phyloP scores from a whole-genome alignment of 768 basidiomycete genomes.

The Mycena pura region DNA sequence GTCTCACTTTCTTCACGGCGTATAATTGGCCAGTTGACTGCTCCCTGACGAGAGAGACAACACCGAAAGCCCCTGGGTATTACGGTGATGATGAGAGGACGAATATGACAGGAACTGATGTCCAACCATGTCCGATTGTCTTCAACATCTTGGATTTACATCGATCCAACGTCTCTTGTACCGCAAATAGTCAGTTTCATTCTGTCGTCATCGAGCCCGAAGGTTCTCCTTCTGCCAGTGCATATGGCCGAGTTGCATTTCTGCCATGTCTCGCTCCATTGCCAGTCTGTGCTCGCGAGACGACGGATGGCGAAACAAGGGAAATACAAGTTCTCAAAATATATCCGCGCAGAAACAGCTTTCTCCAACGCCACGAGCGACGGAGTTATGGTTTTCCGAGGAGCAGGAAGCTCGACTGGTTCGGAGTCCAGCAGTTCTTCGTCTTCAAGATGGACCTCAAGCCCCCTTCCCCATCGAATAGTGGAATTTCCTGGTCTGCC shows the following conservation, averaged over 20 bases:
- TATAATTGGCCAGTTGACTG: slow-evolving; percentile 79
- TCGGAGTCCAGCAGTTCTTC: slow-evolving; percentile 53
- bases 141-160: slow-evolving; percentile 86
- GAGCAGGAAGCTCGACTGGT: slow-evolving; percentile 42
- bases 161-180: slow-evolving; percentile 85
- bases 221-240: slow-evolving; percentile 79
- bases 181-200: slow-evolving; percentile 90
- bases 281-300: slow-evolving; percentile 85
- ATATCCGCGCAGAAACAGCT: slow-evolving; percentile 90
- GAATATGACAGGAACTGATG: slow-evolving; percentile 17
- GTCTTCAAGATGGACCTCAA: slow-evolving; percentile 70
- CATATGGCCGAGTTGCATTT: slow-evolving; percentile 70
- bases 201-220: slow-evolving; percentile 79
- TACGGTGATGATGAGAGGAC: slow-evolving; percentile 27
- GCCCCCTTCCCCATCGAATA: slow-evolving; percentile 63
- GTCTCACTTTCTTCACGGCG: slow-evolving; percentile 92
- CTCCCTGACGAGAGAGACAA: slow-evolving; percentile 92
- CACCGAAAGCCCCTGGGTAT: slow-evolving; percentile 87
- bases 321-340: slow-evolving; percentile 92
- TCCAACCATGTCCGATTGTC: slow-evolving; percentile 90
- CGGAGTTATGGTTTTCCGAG: slow-evolving; percentile 73
- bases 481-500: slow-evolving; percentile 67
- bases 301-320: slow-evolving; percentile 82
- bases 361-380: slow-evolving; percentile 93
- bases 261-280: slow-evolving; percentile 87